A percentile compares a stretch with the other conserved stretches of the same genome.
Evolutionary conservation across 192 early-diverging fungal species (phyloP).

Genomic region (Linnemannia schmuckeri): DNA sequence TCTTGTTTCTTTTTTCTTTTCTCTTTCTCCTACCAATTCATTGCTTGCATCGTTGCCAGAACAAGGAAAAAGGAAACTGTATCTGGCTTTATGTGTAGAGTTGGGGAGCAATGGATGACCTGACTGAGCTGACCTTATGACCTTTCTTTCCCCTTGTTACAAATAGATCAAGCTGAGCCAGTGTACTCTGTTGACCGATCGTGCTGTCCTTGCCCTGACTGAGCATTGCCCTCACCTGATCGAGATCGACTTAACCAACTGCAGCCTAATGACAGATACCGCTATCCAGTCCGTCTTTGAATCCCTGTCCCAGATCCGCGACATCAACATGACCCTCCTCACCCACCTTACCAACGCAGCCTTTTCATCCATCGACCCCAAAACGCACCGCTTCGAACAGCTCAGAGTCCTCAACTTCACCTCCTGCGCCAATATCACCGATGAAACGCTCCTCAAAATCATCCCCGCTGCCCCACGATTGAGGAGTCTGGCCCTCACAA

Average conservation of each 20-base stretch:
- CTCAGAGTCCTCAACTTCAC: constrained; percentile 69
- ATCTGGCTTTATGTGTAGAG: neutral
- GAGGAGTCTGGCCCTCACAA: constrained; percentile 66
- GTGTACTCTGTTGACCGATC: constrained; percentile 62
- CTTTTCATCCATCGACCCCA: constrained; percentile 45
- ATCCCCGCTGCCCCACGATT: constrained; percentile 64
- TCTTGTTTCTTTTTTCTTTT: neutral
- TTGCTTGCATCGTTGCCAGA: neutral
- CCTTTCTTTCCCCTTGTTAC: neutral
- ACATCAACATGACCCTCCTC: constrained; percentile 61
- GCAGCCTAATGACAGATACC: constrained; percentile 57
- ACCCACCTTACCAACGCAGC: constrained; percentile 51
- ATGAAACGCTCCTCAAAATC: constrained; percentile 57
- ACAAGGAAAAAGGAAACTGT: neutral
- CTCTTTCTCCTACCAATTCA: neutral
- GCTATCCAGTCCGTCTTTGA: constrained; percentile 60
- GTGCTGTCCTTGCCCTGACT: constrained; percentile 61
- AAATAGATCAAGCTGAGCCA: constrained; percentile 71
- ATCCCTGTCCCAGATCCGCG: constrained; percentile 61
- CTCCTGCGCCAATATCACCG: constrained; percentile 57
- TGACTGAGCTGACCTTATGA: neutral
- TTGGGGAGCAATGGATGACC: neutral
- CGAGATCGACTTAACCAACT: constrained; percentile 70
- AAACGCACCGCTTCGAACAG: constrained; percentile 58
- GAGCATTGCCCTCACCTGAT: constrained; percentile 61